Evolutionary conservation across 2,329 filamentous ascomycete species (phyloP).

Genomic region (Graphilbum fragrans): DNA sequence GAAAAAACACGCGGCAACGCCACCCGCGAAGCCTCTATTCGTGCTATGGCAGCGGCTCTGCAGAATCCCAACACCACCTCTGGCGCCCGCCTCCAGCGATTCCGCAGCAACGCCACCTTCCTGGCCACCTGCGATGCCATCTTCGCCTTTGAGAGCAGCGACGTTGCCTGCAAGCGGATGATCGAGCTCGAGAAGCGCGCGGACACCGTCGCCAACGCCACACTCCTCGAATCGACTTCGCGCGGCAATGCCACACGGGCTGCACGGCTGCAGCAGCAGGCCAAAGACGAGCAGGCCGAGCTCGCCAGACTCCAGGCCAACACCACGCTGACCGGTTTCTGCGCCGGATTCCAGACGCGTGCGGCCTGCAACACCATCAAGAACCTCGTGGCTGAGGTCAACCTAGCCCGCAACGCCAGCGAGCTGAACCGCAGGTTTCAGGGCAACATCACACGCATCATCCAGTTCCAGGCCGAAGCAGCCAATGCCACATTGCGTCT

Average conservation of each 20-base stretch:
- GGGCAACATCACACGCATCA: slow-evolving; percentile 21
- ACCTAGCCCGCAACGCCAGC: slow-evolving; percentile 17
- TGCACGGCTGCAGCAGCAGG: slow-evolving; percentile 16
- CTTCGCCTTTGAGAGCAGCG: slow-evolving; percentile 16
- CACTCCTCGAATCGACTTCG: too few relatives aligned
- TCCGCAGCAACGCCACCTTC: slow-evolving; percentile 23
- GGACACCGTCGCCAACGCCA: slow-evolving; percentile 14
- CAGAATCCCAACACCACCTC: slow-evolving; percentile 22
- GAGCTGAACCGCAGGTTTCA: slow-evolving; percentile 20
- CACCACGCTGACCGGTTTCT: slow-evolving; percentile 14
- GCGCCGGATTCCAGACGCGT: slow-evolving; percentile 10
- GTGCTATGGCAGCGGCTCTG: slow-evolving; percentile 18
- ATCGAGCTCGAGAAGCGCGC: slow-evolving; percentile 13
- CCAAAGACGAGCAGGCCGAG: slow-evolving; percentile 9
- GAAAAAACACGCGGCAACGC: slow-evolving; percentile 21
- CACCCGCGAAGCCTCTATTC: slow-evolving; percentile 18
- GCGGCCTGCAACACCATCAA: slow-evolving; percentile 10
- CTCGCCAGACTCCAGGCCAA: slow-evolving; percentile 14
- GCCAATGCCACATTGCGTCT: slow-evolving; percentile 16
- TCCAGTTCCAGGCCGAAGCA: slow-evolving; percentile 20
- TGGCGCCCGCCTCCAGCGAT: slow-evolving; percentile 16
- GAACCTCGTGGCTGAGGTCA: slow-evolving; percentile 11
- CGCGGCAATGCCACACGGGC: slow-evolving; percentile 19
- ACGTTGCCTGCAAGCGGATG: slow-evolving; percentile 18
- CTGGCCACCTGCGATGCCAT: slow-evolving; percentile 20